Percentiles rank a stretch among this genome's conserved stretches.
These are phyloP conservation scores for Aulographum hederae DNA, from an alignment of 2,329 filamentous ascomycete genomes.

Conservation along the genomic window DNA sequence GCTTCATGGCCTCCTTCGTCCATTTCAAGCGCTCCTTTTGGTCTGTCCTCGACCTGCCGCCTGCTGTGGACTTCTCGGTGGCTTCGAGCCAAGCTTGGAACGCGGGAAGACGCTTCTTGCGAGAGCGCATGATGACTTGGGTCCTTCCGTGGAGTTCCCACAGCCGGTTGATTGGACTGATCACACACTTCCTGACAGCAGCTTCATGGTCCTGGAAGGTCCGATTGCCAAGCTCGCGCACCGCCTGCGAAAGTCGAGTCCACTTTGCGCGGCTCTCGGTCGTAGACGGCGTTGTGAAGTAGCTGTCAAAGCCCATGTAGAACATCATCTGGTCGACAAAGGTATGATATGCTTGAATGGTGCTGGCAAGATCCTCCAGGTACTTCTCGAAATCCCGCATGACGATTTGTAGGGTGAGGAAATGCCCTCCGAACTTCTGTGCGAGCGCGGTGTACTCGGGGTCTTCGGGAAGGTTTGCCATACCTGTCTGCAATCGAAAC, in stretches of 20 bases:
- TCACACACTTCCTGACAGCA: constrained; percentile 57
- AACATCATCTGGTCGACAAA: constrained; percentile 12
- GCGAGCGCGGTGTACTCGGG: constrained; percentile 62
- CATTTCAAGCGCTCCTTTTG: constrained; percentile 59
- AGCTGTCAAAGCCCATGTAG: constrained; percentile 6
- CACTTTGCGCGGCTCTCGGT: too few species aligned
- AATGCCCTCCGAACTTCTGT: constrained; percentile 82
- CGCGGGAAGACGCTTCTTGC: constrained; percentile 78
- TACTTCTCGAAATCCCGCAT: constrained; percentile 90
- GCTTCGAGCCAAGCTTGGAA: constrained; percentile 72
- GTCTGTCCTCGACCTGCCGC: too few species aligned
- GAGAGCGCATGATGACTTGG: constrained; percentile 80
- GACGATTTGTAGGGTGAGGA: constrained; percentile 79
- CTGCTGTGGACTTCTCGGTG: too few species aligned
- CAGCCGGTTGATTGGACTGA: constrained; percentile 64
- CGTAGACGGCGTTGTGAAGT: constrained; percentile 33
- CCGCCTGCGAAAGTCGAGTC: background rate
- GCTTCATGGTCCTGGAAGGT: background rate
- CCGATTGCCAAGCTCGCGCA: background rate
- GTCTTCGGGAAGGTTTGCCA: constrained; percentile 56
- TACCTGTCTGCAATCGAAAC: constrained; percentile 50
- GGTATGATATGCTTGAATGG: constrained; percentile 58
- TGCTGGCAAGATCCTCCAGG: constrained; percentile 56
- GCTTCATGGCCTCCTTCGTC: constrained; percentile 75
- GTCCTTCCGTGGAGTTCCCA: constrained; percentile 70